These are phyloP conservation scores for Calonectria pteridis DNA, from an alignment of 2,329 filamentous ascomycete genomes.

Conservation along the genomic window DNA sequence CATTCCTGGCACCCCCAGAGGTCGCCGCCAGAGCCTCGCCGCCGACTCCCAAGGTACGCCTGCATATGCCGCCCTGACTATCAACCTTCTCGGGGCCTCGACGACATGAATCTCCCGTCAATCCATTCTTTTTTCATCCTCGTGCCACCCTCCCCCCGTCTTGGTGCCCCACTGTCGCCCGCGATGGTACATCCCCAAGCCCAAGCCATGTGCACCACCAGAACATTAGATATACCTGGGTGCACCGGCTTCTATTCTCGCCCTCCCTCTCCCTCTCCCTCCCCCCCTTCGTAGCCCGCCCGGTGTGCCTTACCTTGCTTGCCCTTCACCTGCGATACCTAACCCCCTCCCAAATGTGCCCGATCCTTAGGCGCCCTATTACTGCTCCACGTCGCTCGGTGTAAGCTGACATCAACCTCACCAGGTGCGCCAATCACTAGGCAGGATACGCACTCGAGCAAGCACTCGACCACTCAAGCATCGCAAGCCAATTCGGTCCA, in stretches of 20 bases:
- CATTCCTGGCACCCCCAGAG: conserved; percentile 37
- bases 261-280: not conserved
- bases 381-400: conserved; percentile 17
- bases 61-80: conserved; percentile 10
- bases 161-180: conserved; percentile 3
- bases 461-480: conserved; percentile 44
- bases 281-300: not conserved
- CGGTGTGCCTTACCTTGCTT: not conserved
- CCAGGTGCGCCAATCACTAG: conserved; percentile 39
- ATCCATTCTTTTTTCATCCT: conserved; percentile 7
- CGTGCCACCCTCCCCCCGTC: not conserved
- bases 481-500: conserved; percentile 73
- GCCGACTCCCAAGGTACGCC: conserved; percentile 49
- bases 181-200: conserved; percentile 4
- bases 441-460: conserved; percentile 41
- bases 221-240: conserved; percentile 6
- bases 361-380: not conserved
- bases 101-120: not conserved
- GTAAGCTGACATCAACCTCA: conserved; percentile 43
- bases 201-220: conserved; percentile 14
- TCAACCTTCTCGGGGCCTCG: conserved; percentile 5
- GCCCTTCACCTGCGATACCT: not conserved
- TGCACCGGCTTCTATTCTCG: not conserved
- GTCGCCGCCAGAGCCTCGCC: conserved; percentile 41
- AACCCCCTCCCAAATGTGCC: not conserved